phyloP scores from a whole-genome alignment of 2,329 filamentous ascomycete genomes.

The Fusarium pilosicola region DNA sequence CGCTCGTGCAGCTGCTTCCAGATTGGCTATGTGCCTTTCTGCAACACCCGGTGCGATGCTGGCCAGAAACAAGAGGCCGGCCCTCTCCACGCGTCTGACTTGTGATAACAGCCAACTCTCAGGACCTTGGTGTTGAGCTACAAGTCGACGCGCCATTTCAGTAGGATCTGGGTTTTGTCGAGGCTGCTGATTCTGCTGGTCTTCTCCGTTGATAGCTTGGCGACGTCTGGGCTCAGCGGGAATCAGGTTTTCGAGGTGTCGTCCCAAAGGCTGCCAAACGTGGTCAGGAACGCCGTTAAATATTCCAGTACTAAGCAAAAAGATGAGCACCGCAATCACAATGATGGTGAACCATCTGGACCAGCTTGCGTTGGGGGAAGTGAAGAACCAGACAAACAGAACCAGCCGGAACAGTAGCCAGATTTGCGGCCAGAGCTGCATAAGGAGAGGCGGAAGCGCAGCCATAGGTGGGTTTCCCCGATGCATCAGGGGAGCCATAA shows the following conservation, averaged over 20 bases:
- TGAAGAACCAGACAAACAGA: slow-evolving; percentile 73
- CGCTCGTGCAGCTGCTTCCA: slow-evolving; percentile 62
- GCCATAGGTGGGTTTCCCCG: slow-evolving; percentile 53
- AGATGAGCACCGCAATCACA: slow-evolving; percentile 63
- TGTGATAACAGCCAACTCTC: slow-evolving; percentile 52
- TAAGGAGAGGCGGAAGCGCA: slow-evolving; percentile 47
- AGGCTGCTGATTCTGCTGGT: slow-evolving; percentile 37
- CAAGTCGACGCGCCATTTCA: slow-evolving; percentile 63
- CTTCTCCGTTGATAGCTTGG: slow-evolving; percentile 34
- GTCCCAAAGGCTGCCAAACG: slow-evolving; percentile 65
- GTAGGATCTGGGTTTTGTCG: slow-evolving; percentile 56
- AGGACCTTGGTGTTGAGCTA: slow-evolving; percentile 52
- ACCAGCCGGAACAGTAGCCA: slow-evolving; percentile 69
- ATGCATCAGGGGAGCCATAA: slow-evolving; percentile 44
- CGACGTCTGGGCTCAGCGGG: slow-evolving; percentile 56
- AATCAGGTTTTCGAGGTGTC: slow-evolving; percentile 68
- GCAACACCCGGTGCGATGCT: slow-evolving; percentile 74
- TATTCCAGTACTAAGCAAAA: slow-evolving; percentile 68
- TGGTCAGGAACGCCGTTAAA: slow-evolving; percentile 66
- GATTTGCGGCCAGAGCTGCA: slow-evolving; percentile 66
- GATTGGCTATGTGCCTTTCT: slow-evolving; percentile 70
- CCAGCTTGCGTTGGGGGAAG: slow-evolving; percentile 67
- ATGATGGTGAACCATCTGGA: slow-evolving; percentile 67
- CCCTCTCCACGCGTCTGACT: slow-evolving; percentile 66
- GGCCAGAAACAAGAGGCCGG: slow-evolving; percentile 70